Base-by-base conservation (phyloP, 2,329 filamentous ascomycete species). In the Stemphylium vesicarium region DNA sequence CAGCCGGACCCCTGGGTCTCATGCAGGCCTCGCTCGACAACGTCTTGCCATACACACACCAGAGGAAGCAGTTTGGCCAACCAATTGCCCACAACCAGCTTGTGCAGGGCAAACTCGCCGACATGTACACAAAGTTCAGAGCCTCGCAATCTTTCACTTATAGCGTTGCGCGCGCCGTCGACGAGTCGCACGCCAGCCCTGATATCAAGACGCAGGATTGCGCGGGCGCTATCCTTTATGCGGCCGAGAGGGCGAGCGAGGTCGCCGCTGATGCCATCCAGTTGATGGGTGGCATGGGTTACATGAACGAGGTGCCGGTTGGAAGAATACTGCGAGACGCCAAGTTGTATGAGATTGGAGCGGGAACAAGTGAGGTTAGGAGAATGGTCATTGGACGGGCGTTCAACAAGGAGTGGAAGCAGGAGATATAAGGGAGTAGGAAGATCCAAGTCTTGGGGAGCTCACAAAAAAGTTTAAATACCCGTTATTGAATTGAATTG, bases 121-220 rank as follows among this genome's bases (percentile, higher is more conserved):
- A 98, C 75, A 97, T 99, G 93, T 96, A 98, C 79, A 97, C 92
- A 42, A 96, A 96, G 77, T 85, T 95, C 55, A 88, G 91, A 68
- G 92, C 90, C 10, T 88, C 89, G 13, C 82, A 87, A n/a, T 85
- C 92, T 2, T 97, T 96, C 77, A 98, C 94, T 0, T 96, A 96
- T 71, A 80, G 83, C 33, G 93, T 93, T 0, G 95, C 95, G 3
- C 83, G 84, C 41, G 83, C 84, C 2, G 89, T 97, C 16, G 94
- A 97, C 67, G 65, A 73, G 54, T 60, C 53, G 16, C 57, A 69
- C 38, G 64, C 63, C 12, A 88, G 95, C 64, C 63, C 68, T 4
- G 44, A 66, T 1, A 88, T 96, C 65, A 83, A 84, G 53, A 97
- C 93, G 0, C 90, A 96, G 74, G 94, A 99, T 78, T 98, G 95